Conservation (phyloP, 805 yeast species). For the Lipomyces oligophaga region DNA sequence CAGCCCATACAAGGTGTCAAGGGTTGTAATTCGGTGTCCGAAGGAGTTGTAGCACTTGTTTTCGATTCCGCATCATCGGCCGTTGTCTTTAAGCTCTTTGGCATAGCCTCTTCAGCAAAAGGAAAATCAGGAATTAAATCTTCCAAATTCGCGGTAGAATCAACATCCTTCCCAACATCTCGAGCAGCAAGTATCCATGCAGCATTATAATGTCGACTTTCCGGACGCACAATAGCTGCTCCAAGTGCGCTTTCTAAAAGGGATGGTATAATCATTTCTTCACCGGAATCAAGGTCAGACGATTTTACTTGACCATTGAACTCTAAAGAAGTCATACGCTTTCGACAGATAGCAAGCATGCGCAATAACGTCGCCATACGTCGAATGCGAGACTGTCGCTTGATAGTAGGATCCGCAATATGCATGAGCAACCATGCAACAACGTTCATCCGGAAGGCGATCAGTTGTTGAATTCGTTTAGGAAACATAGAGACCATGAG, state of each 20-base stretch:
- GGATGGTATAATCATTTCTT: conserved; percentile 55
- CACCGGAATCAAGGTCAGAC: conserved; percentile 5
- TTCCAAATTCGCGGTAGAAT: conserved; percentile 30
- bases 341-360: conserved; percentile 58
- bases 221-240: conserved; percentile 74
- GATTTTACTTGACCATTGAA: conserved; percentile 4
- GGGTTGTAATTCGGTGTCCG: conserved; percentile 34
- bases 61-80: conserved; percentile 9
- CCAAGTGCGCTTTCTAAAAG: conserved; percentile 76
- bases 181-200: conserved; percentile 65
- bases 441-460: conserved; percentile 64
- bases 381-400: conserved; percentile 56
- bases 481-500: conserved; percentile 56
- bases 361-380: conserved; percentile 66
- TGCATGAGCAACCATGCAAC: conserved; percentile 61
- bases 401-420: conserved; percentile 58
- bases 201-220: conserved; percentile 62
- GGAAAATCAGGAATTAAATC: conserved; percentile 15
- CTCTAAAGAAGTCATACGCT: conserved; percentile 60
- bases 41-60: not conserved
- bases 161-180: conserved; percentile 28
- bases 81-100: not conserved
- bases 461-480: conserved; percentile 57
- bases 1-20: conserved; percentile 88
- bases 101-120: no score